Base-by-base conservation (phyloP, 2,329 filamentous ascomycete genomes). In the Fusarium kyushuense region DNA sequence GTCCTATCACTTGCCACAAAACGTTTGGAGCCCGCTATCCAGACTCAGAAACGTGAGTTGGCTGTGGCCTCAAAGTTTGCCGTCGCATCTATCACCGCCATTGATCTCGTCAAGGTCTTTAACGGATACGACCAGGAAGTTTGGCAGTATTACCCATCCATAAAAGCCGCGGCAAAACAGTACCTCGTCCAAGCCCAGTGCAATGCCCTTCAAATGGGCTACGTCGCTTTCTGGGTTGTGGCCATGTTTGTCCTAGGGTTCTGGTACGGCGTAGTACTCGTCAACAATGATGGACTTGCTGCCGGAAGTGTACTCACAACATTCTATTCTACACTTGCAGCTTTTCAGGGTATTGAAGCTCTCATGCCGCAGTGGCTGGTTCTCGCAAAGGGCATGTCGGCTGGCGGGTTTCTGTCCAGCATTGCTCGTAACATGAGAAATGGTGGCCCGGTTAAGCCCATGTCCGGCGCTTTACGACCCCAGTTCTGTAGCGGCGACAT, bases 181-280 rank as follows among this genome's bases (percentile, higher is more conserved):
- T 97, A 93, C 69, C 79, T 89, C 13, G 80, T 86, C 17, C 92
- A 95, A 74, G 91, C 91, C 1, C 84, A 87, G 45, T 84, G 88
- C 17, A 92, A 89, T 68, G 89, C 92, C 1, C 76, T 89, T 5
- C 94, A 97, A 74, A 89, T 92, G 74, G 90, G 89, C 0, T 86
- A 91, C 47, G 84, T 92, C 52, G 89, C 90, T 46, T 87, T 96
- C 69, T 89, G 94, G 81, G 89, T 91, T 30, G 86, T 93, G 5
- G 84, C 84, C 3, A 89, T 97, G 76, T 97, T 98, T 69, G 90
- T 96, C 0, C 86, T 94, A 58, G 94, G 94, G 0, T 97, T 98
- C 74, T 97, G 92, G 88, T 97, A 94, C 71, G 94, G 94, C 0
- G 86, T 90, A 29, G 81, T 87, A 2, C 84, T 97, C 3, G 89